Evolutionary conservation across 2,329 filamentous ascomycete genomes (phyloP).

Genomic region (Byssochlamys sp.): DNA sequence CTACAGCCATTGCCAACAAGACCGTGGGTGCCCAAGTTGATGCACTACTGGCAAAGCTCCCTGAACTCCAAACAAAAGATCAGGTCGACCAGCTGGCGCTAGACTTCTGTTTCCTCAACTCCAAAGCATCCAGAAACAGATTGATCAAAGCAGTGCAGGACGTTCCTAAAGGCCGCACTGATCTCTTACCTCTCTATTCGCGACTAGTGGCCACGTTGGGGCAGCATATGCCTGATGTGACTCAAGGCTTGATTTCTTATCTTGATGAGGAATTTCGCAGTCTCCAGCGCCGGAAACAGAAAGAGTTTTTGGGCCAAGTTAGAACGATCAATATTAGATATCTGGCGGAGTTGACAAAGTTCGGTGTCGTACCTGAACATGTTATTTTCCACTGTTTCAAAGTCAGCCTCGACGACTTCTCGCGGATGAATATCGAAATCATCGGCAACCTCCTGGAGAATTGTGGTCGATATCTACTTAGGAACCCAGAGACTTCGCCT

Average conservation of each 20-base stretch:
- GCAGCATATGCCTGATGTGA: constrained; percentile 88
- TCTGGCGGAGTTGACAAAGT: constrained; percentile 92
- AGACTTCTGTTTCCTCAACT: constrained; percentile 97
- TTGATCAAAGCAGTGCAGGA: constrained; percentile 88
- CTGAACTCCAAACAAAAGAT: constrained; percentile 85
- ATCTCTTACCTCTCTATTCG: constrained; percentile 84
- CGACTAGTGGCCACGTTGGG: constrained; percentile 85
- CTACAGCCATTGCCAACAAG: constrained; percentile 92
- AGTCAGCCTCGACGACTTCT: constrained; percentile 94
- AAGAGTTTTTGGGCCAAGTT: constrained; percentile 91
- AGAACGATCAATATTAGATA: constrained; percentile 94
- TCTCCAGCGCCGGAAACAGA: constrained; percentile 89
- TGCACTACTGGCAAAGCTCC: constrained; percentile 73
- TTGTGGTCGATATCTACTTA: constrained; percentile 84
- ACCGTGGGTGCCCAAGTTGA: constrained; percentile 96
- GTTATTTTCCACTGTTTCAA: constrained; percentile 98
- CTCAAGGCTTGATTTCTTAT: constrained; percentile 80
- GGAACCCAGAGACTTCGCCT: constrained; percentile 83
- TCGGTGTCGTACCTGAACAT: constrained; percentile 93
- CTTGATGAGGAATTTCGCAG: constrained; percentile 95
- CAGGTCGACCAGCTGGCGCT: constrained; percentile 83
- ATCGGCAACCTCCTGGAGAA: constrained; percentile 94
- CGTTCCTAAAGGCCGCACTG: constrained; percentile 84
- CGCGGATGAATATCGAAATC: constrained; percentile 97
- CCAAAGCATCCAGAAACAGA: constrained; percentile 90